Percentiles rank a stretch among this genome's conserved stretches.
These are phyloP conservation scores for Tetrastigma voinierianum DNA, from an alignment of 164 flowering plant genomes.

Conservation along the genomic window DNA sequence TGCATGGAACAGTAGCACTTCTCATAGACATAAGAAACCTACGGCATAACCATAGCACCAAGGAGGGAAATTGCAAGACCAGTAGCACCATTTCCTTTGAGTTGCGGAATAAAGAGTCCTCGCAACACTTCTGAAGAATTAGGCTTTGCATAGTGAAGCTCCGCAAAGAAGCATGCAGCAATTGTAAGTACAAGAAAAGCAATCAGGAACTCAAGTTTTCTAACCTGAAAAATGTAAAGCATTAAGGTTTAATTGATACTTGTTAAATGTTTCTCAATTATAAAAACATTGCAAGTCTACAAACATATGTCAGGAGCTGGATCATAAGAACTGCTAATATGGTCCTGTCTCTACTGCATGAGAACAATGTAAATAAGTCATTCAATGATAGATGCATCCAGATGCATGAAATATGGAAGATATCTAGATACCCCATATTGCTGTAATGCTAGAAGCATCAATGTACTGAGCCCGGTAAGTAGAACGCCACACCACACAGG, in stretches of 20 bases:
- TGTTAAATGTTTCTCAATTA: background rate
- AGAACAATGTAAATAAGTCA: background rate
- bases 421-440: slow-evolving; percentile 80
- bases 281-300: background rate
- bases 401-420: background rate
- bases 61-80: slow-evolving; percentile 86
- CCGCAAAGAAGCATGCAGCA: slow-evolving; percentile 81
- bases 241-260: background rate
- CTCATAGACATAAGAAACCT: slow-evolving; percentile 23
- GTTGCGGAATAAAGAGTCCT: slow-evolving; percentile 89
- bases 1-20: background rate
- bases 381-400: background rate
- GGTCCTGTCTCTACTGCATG: too few relatives aligned
- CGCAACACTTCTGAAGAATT: slow-evolving; percentile 57
- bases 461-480: slow-evolving; percentile 84
- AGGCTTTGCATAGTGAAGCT: slow-evolving; percentile 86
- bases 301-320: background rate
- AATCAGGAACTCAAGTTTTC: slow-evolving; percentile 90
- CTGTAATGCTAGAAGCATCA: slow-evolving; percentile 79
- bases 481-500: slow-evolving; percentile 93
- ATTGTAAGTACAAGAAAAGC: slow-evolving; percentile 83
- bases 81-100: slow-evolving; percentile 82
- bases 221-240: slow-evolving; percentile 45
- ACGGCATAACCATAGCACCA: slow-evolving; percentile 99
- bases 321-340: background rate